A percentile compares a stretch with the other conserved stretches of the same genome.
Conservation (phyloP, 2,329 filamentous ascomycete species). For the Cytospora piceicola region DNA sequence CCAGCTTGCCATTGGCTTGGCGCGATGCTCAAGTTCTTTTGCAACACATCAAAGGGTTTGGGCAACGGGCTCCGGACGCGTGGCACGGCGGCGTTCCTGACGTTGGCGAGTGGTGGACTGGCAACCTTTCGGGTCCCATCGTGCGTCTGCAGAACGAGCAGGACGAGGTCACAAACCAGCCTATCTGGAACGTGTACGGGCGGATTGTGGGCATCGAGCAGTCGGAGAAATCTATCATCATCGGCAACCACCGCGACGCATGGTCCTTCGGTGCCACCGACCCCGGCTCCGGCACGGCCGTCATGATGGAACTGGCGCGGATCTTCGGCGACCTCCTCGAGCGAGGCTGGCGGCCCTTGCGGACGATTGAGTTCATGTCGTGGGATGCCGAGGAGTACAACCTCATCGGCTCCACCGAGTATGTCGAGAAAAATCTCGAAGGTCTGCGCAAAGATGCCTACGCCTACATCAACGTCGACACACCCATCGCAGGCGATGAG, state of each 20-base stretch:
- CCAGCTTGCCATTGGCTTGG: slow-evolving; percentile 89
- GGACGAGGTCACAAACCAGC: slow-evolving; percentile 79
- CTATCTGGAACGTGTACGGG: slow-evolving; percentile 91
- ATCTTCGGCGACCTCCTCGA: slow-evolving; percentile 79
- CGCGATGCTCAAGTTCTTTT: slow-evolving; percentile 82
- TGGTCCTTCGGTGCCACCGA: slow-evolving; percentile 89
- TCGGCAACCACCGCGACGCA: slow-evolving; percentile 92
- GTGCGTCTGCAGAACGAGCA: slow-evolving; percentile 86
- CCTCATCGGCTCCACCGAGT: slow-evolving; percentile 90
- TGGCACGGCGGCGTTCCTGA: slow-evolving; percentile 82
- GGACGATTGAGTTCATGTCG: slow-evolving; percentile 95
- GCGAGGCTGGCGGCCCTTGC: slow-evolving; percentile 84
- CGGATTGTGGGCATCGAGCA: slow-evolving; percentile 85
- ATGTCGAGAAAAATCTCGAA: slow-evolving; percentile 83
- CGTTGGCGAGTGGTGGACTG: slow-evolving; percentile 82
- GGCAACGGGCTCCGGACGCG: slow-evolving; percentile 66
- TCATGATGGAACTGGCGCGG: slow-evolving; percentile 86
- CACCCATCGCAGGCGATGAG: slow-evolving; percentile 73
- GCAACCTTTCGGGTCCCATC: slow-evolving; percentile 72
- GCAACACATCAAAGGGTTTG: slow-evolving; percentile 74
- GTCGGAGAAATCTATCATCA: slow-evolving; percentile 78
- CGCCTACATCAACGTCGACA: slow-evolving; percentile 91
- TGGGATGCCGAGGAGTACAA: slow-evolving; percentile 97
- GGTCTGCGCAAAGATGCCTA: slow-evolving; percentile 73
- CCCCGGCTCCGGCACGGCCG: slow-evolving; percentile 84